Evolutionary conservation across 2,329 filamentous ascomycete genomes (phyloP).

Genomic region (Lasiodiplodia theobromae): DNA sequence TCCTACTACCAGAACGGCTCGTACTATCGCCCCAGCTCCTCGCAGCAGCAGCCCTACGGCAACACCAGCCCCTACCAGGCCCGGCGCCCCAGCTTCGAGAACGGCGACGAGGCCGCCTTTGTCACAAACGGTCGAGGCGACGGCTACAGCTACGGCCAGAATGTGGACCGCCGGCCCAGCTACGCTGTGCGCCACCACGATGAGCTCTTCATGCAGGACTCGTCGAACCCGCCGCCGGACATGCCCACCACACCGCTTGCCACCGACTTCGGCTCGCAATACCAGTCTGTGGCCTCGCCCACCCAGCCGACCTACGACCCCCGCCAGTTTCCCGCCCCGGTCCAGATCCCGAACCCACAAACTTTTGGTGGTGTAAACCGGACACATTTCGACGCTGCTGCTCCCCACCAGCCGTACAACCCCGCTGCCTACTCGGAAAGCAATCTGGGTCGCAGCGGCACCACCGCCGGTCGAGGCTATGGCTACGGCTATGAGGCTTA

Average conservation of each 20-base stretch:
- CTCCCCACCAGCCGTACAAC: conserved; percentile 51
- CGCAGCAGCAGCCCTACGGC: conserved; percentile 50
- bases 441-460: conserved; percentile 35
- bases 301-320: conserved; percentile 64
- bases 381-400: conserved; percentile 41
- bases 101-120: conserved; percentile 71
- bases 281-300: conserved; percentile 53
- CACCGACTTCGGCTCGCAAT: conserved; percentile 60
- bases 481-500: conserved; percentile 37
- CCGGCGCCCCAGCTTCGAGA: conserved; percentile 76
- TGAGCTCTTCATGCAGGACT: conserved; percentile 67
- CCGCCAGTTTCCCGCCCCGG: conserved; percentile 62
- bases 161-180: conserved; percentile 42
- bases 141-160: conserved; percentile 45
- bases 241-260: conserved; percentile 30
- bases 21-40: conserved; percentile 54
- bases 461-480: conserved; percentile 45
- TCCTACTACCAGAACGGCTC: conserved; percentile 64
- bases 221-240: conserved; percentile 38
- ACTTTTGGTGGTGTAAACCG: conserved; percentile 57
- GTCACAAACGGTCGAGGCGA: conserved; percentile 48
- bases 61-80: conserved; percentile 46
- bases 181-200: conserved; percentile 54
- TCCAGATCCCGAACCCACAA: conserved; percentile 66
- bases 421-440: conserved; percentile 54